Base-by-base conservation (phyloP, 768 basidiomycete species). In the Boletus pseudopeckii region DNA sequence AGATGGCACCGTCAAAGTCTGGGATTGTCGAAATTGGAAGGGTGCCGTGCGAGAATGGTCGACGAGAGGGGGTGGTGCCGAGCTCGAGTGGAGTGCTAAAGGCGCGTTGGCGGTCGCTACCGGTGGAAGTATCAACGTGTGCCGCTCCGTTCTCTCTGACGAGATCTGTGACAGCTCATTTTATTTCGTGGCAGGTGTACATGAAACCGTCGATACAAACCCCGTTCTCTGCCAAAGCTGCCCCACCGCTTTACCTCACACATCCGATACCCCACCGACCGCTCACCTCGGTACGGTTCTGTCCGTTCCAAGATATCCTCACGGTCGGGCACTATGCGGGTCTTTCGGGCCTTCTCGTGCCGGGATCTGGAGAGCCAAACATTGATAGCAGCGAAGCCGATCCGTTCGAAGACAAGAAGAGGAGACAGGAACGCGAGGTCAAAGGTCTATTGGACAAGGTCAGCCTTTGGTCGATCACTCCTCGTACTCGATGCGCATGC, bases 21-120 rank as follows among this genome's bases (percentile, higher is more conserved):
- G 97, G 97, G 97, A 98, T 72, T 92, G 89, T 64, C 74, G 97
- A 52, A 97, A 93, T 74, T 98, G 94, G 94, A 92, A 89, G 59
- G 88, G 90, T 8, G 82, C 85, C 4, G 81, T 99, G 34, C 77
- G 92, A 53, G 80, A 86, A 70, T 89, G 94, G 92, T 74, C 70
- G 9, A 76, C 88, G 37, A 75, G 91, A 50, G 85, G 88, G 7
- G 84, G 83, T 1, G 71, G 79, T 3, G 82, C 83, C 0, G 87
- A 86, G 53, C 58, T 93, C 5, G 85, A 88, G 40, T 99, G 90
- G 88, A 94, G 92, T 62, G 84, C 85, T 58, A 85, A 83, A 63
- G 97, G 96, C 1, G 80, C 83, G 54, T 71, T 99, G 56, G 87
- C 85, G 0, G 88, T 93, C 11, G 86, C 88, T 0, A 85, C 81